These are phyloP conservation scores for Sorghum bicolor DNA, from an alignment of 176 grass and related monocot species.

Conservation along the genomic window DNA sequence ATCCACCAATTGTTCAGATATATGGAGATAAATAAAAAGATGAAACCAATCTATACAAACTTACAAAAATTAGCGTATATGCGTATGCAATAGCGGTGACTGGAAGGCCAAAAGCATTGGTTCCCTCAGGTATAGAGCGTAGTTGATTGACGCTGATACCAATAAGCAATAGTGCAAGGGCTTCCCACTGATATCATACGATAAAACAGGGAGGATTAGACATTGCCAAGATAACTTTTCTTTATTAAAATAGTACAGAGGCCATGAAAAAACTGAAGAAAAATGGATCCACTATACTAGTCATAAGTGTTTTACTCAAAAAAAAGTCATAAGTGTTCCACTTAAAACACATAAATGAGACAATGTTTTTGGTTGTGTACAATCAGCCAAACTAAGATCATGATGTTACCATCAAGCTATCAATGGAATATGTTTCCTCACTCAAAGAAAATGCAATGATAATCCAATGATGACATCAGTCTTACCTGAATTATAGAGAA, in stretches of 20 bases:
- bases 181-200: constrained; percentile 74
- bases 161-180: constrained; percentile 95
- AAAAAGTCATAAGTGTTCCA: not conserved
- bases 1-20: not conserved
- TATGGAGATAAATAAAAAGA: constrained; percentile 12
- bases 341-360: not conserved
- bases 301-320: not conserved
- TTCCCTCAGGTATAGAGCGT: constrained; percentile 57
- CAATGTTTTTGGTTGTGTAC: not conserved
- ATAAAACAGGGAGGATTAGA: constrained; percentile 28
- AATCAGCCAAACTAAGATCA: not conserved
- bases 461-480: not conserved
- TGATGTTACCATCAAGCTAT: not conserved
- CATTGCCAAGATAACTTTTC: constrained; percentile 2
- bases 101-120: constrained; percentile 68
- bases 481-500: constrained; percentile 97
- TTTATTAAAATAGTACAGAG: constrained; percentile 27
- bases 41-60: constrained; percentile 36
- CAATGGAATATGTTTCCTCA: not conserved
- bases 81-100: constrained; percentile 76
- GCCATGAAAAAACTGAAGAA: not conserved
- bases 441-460: not conserved
- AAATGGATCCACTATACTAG: not conserved
- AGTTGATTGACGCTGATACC: constrained; percentile 98
- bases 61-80: constrained; percentile 98